These are phyloP conservation scores for Amanita brunnescens DNA, from an alignment of 768 basidiomycete genomes.

Conservation along the genomic window DNA sequence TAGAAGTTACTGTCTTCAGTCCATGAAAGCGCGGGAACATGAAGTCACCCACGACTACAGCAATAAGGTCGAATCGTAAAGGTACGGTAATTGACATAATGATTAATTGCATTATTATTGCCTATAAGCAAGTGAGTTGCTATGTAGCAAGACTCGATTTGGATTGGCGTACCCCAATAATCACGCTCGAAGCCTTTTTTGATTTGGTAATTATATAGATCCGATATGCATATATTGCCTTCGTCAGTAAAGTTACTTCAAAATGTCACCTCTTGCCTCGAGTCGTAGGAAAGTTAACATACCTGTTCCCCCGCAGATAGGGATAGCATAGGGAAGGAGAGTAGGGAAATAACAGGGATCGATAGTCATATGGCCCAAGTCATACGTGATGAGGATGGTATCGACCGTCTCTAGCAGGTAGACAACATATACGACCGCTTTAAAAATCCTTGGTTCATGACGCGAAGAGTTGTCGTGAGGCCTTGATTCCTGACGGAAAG, in stretches of 20 bases:
- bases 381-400: not conserved
- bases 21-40: not conserved
- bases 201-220: not conserved
- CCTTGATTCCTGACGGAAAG: no score
- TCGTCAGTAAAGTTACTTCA: not conserved
- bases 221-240: not conserved
- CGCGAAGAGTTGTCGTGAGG: no score
- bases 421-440: constrained; percentile 10
- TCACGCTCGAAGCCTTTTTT: not conserved
- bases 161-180: not conserved
- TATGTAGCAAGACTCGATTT: no score
- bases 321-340: not conserved
- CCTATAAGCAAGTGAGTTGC: not conserved
- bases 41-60: not conserved
- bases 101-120: not conserved
- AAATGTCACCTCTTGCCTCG: not conserved
- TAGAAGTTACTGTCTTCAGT: not conserved
- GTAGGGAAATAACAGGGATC: not conserved
- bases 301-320: not conserved
- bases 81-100: not conserved
- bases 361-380: not conserved
- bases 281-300: not conserved
- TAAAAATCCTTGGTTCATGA: no score
- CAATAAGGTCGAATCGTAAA: not conserved
- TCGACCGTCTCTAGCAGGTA: constrained; percentile 10